Percentiles rank a stretch among this genome's conserved stretches.
Conservation (phyloP, 192 early-diverging fungal species). For the Coemansia furcata region DNA sequence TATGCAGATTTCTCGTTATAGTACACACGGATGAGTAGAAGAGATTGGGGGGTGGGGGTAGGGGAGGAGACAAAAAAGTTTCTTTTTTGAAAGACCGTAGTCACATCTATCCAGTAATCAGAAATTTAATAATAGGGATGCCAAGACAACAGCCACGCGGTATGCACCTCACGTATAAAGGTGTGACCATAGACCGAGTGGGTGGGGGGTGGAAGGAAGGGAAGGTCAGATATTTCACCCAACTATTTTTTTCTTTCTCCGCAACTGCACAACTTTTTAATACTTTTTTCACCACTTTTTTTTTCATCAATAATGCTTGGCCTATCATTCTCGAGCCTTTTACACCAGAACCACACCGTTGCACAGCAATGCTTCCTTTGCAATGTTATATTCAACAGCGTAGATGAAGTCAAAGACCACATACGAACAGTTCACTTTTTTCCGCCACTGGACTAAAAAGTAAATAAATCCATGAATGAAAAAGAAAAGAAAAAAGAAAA, state of each 20-base stretch:
- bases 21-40: not conserved
- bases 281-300: not conserved
- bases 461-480: not conserved
- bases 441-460: constrained; percentile 14
- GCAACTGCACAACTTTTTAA: not conserved
- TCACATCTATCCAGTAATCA: not conserved
- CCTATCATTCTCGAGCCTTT: not conserved
- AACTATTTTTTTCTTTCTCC: not conserved
- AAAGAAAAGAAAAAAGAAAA: constrained; percentile 6
- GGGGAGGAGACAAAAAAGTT: not conserved
- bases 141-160: constrained; percentile 1
- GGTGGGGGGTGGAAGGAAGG: not conserved
- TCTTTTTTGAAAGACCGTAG: not conserved
- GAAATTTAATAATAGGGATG: not conserved
- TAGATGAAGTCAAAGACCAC: constrained; percentile 37
- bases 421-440: constrained; percentile 34
- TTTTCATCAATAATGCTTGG: not conserved
- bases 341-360: not conserved
- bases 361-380: constrained; percentile 43
- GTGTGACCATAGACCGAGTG: not conserved
- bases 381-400: constrained; percentile 19
- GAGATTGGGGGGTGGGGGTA: not conserved
- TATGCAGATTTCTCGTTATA: too few species aligned
- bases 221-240: not conserved
- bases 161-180: not conserved